Percentiles rank a stretch among this genome's conserved stretches.
Evolutionary conservation across 495 filamentous ascomycete genomes (phyloP).

Genomic region (Niebla homalea): DNA sequence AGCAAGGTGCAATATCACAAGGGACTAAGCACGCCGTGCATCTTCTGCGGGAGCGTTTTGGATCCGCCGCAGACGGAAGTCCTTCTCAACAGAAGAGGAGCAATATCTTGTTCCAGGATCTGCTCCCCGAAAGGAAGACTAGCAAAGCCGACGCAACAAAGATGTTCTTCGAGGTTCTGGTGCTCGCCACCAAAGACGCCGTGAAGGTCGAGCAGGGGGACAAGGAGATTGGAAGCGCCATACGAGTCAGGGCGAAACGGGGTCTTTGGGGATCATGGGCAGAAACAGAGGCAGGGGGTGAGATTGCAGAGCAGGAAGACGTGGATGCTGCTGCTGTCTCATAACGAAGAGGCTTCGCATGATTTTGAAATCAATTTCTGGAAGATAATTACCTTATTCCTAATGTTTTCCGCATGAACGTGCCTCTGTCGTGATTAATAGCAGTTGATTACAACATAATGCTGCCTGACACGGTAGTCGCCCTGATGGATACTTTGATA

Average conservation of each 20-base stretch:
- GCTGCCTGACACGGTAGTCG: too few species aligned
- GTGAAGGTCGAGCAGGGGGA: slow-evolving; percentile 91
- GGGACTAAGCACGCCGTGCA: slow-evolving; percentile 94
- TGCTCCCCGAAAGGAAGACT: slow-evolving; percentile 68
- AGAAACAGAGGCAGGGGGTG: slow-evolving; percentile 59
- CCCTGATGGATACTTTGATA: background rate
- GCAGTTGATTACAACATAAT: too few species aligned
- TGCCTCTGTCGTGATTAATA: too few species aligned
- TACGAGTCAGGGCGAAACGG: slow-evolving; percentile 74
- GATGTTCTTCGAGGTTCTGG: slow-evolving; percentile 97
- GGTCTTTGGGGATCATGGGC: slow-evolving; percentile 95
- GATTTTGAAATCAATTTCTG: background rate
- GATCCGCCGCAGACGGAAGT: slow-evolving; percentile 37
- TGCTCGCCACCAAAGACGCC: slow-evolving; percentile 93
- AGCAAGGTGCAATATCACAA: slow-evolving; percentile 69
- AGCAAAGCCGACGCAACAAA: slow-evolving; percentile 83
- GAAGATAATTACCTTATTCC: background rate
- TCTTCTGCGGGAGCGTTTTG: slow-evolving; percentile 79
- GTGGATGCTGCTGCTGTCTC: background rate
- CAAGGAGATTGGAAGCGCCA: slow-evolving; percentile 55
- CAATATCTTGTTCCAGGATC: slow-evolving; percentile 76
- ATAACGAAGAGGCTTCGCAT: background rate
- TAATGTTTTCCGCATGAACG: too few species aligned
- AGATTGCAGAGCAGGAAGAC: slow-evolving; percentile 32
- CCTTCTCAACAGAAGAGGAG: slow-evolving; percentile 59